phyloP scores from a whole-genome alignment of 768 basidiomycete genomes.

The Suillus subalutaceus region DNA sequence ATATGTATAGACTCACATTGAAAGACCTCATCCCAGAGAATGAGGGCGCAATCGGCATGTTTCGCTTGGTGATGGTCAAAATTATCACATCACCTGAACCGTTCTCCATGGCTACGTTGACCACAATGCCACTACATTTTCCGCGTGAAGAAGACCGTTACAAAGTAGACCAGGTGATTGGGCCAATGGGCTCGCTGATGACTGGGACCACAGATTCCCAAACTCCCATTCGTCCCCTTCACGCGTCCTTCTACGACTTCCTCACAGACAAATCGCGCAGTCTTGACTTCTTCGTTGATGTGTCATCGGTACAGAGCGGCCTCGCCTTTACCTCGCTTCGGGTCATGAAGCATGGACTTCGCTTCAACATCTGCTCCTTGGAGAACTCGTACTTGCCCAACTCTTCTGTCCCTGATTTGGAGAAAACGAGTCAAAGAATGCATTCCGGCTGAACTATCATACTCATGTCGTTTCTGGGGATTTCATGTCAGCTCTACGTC shows the following conservation, averaged over 20 bases:
- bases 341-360: conserved; percentile 30
- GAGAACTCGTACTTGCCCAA: conserved; percentile 31
- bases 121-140: not conserved
- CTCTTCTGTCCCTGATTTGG: conserved; percentile 19
- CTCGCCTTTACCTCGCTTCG: conserved; percentile 24
- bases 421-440: conserved; percentile 14
- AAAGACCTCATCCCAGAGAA: not conserved
- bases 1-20: not conserved
- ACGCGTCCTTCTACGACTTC: conserved; percentile 33
- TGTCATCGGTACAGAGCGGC: not conserved
- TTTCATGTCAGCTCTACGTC: no score
- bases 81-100: no score
- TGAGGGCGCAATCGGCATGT: not conserved
- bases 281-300: conserved; percentile 16
- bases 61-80: no score
- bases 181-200: conserved; percentile 7
- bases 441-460: conserved; percentile 30
- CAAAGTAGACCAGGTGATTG: conserved; percentile 9
- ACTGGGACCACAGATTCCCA: not conserved
- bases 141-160: conserved; percentile 18
- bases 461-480: conserved; percentile 37
- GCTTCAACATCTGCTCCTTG: conserved; percentile 12
- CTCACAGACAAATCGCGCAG: conserved; percentile 18
- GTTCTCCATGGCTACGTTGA: not conserved
- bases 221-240: conserved; percentile 21